Evolutionary conservation across 208 protist genomes (phyloP).

Genomic region (Wallacemonas sp.): DNA sequence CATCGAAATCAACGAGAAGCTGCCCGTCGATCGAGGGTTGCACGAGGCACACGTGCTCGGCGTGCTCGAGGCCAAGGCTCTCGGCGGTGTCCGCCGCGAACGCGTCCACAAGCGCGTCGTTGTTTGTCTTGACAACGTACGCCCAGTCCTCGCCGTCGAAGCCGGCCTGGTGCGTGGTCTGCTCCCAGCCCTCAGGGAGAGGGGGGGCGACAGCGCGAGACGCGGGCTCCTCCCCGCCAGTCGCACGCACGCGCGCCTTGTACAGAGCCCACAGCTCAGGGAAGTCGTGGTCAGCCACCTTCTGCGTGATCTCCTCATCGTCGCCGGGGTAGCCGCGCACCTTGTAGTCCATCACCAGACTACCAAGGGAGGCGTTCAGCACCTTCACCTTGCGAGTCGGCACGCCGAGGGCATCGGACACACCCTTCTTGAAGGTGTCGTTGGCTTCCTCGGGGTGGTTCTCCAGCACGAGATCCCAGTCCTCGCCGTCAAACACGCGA

Average conservation of each 20-base stretch:
- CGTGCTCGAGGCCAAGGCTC: slow-evolving; percentile 23
- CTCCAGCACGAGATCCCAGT: slow-evolving; percentile 30
- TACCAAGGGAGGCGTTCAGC: not conserved
- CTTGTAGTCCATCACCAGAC: slow-evolving; percentile 16
- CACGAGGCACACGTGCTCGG: slow-evolving; percentile 30
- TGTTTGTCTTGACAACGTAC: slow-evolving; percentile 39
- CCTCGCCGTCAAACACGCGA: slow-evolving; percentile 16
- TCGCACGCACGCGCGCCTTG: slow-evolving; percentile 8
- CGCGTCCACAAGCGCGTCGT: slow-evolving; percentile 26
- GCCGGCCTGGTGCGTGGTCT: slow-evolving; percentile 24
- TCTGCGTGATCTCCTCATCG: slow-evolving; percentile 12
- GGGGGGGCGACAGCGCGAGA: not conserved
- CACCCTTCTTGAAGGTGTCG: slow-evolving; percentile 34
- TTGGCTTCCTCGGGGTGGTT: slow-evolving; percentile 28
- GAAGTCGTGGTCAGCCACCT: slow-evolving; percentile 18
- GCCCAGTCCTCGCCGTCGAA: slow-evolving; percentile 71
- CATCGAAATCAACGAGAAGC: slow-evolving; percentile 44
- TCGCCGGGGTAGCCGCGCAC: slow-evolving; percentile 6
- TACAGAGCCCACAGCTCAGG: slow-evolving; percentile 39
- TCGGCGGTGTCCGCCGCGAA: slow-evolving; percentile 30
- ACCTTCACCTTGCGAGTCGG: slow-evolving; percentile 20
- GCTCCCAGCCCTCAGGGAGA: not conserved
- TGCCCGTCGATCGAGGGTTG: slow-evolving; percentile 19
- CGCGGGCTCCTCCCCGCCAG: not conserved
- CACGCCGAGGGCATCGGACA: slow-evolving; percentile 16